Evolutionary conservation across 371 early-diverging fungal species (phyloP).

Genomic region (Mucor plumbeus): DNA sequence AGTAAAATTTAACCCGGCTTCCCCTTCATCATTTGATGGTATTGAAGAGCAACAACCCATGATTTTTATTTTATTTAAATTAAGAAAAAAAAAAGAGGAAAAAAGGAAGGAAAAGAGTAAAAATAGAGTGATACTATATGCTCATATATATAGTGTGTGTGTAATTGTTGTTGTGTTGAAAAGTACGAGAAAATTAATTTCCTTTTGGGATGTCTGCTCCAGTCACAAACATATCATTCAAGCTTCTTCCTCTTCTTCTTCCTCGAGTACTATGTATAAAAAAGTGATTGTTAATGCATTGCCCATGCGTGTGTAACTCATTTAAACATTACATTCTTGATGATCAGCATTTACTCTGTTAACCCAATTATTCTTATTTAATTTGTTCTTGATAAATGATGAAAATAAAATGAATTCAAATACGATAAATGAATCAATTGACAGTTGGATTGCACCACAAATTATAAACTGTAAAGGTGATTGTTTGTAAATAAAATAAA

Average conservation of each 20-base stretch:
- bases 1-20: not conserved
- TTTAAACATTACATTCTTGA: slow-evolving; percentile 14
- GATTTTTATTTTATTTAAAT: not conserved
- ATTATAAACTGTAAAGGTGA: slow-evolving; percentile 69
- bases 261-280: slow-evolving; percentile 11
- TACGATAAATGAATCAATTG: slow-evolving; percentile 63
- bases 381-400: slow-evolving; percentile 21
- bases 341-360: slow-evolving; percentile 8
- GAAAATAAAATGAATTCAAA: slow-evolving; percentile 59
- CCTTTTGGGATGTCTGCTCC: slow-evolving; percentile 1
- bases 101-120: not conserved
- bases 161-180: not conserved
- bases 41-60: slow-evolving; percentile 30
- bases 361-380: slow-evolving; percentile 11
- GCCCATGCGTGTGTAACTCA: slow-evolving; percentile 4
- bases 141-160: not conserved
- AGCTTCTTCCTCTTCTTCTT: not conserved
- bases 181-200: not conserved
- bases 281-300: not conserved
- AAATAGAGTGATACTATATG: not conserved
- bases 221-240: not conserved
- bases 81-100: slow-evolving; percentile 6
- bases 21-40: slow-evolving; percentile 15
- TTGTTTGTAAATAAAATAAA: slow-evolving; percentile 60
- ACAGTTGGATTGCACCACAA: slow-evolving; percentile 66